phyloP scores from a whole-genome alignment of 1,284 basidiomycete species.

The Apiotrichum porosum region DNA sequence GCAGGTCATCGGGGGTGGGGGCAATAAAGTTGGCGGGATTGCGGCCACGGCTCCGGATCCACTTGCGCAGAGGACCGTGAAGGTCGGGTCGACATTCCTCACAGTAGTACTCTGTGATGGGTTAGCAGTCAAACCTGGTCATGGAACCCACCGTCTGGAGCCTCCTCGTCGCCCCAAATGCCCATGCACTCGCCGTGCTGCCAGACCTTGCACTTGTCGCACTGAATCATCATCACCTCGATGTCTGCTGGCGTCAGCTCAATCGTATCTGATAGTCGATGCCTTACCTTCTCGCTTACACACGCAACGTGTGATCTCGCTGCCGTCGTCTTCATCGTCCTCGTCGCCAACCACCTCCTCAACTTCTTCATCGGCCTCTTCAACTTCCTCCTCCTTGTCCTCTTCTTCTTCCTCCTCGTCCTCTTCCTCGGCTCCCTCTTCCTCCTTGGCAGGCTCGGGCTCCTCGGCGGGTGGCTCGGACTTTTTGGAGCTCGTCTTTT shows the following conservation, averaged over 20 bases:
- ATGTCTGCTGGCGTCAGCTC: slow-evolving; percentile 53
- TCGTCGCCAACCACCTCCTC: slow-evolving; percentile 59
- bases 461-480: slow-evolving; percentile 6
- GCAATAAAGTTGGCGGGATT: slow-evolving; percentile 37
- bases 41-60: slow-evolving; percentile 37
- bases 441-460: slow-evolving; percentile 7
- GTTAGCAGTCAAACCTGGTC: background rate
- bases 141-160: slow-evolving; percentile 63
- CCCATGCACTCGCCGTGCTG: slow-evolving; percentile 98
- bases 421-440: slow-evolving; percentile 9
- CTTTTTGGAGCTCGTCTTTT: background rate
- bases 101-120: slow-evolving; percentile 64
- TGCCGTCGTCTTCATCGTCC: slow-evolving; percentile 64
- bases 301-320: slow-evolving; percentile 85
- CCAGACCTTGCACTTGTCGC: slow-evolving; percentile 96
- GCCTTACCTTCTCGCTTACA: slow-evolving; percentile 79
- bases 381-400: slow-evolving; percentile 59
- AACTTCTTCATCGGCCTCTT: slow-evolving; percentile 19
- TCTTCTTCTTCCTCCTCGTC: slow-evolving; percentile 29
- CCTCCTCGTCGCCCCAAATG: slow-evolving; percentile 75
- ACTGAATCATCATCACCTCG: slow-evolving; percentile 89
- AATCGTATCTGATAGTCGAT: background rate
- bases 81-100: slow-evolving; percentile 87
- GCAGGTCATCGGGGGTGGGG: slow-evolving; percentile 39
- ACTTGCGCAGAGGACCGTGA: slow-evolving; percentile 73